These are phyloP conservation scores for Elsinoe necatrix DNA, from an alignment of 2,329 filamentous ascomycete species.

Conservation along the genomic window DNA sequence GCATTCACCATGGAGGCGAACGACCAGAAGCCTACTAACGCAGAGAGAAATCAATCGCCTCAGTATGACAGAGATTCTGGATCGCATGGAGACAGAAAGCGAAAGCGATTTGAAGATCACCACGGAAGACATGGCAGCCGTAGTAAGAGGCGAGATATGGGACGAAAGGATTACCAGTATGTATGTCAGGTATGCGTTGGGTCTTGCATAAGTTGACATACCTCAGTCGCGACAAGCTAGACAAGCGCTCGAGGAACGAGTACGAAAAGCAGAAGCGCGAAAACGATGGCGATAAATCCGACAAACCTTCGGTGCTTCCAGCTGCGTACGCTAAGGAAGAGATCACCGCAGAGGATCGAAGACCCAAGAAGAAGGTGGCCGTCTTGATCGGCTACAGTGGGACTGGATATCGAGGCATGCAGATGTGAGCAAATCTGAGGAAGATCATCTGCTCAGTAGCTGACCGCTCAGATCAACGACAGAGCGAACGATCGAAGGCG, in stretches of 20 bases:
- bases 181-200: constrained; percentile 22
- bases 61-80: constrained; percentile 4
- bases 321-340: constrained; percentile 64
- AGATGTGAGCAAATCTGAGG: constrained; percentile 49
- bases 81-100: constrained; percentile 18
- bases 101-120: constrained; percentile 20
- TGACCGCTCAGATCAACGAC: constrained; percentile 21
- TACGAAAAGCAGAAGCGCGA: constrained; percentile 37
- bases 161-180: constrained; percentile 57
- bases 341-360: constrained; percentile 75
- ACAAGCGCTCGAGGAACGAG: constrained; percentile 39
- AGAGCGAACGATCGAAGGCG: constrained; percentile 89
- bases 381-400: constrained; percentile 94
- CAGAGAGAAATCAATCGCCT: background rate
- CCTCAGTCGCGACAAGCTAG: constrained; percentile 37
- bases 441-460: background rate
- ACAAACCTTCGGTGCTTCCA: constrained; percentile 42
- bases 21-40: background rate
- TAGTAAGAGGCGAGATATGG: constrained; percentile 57
- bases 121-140: constrained; percentile 28
- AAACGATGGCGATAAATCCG: constrained; percentile 29
- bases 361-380: constrained; percentile 92
- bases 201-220: constrained; percentile 22
- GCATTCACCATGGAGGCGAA: constrained; percentile 3
- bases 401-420: constrained; percentile 95